Evolutionary conservation across 768 basidiomycete species (phyloP).

Genomic region (Tubosaeta brunneosetosa): DNA sequence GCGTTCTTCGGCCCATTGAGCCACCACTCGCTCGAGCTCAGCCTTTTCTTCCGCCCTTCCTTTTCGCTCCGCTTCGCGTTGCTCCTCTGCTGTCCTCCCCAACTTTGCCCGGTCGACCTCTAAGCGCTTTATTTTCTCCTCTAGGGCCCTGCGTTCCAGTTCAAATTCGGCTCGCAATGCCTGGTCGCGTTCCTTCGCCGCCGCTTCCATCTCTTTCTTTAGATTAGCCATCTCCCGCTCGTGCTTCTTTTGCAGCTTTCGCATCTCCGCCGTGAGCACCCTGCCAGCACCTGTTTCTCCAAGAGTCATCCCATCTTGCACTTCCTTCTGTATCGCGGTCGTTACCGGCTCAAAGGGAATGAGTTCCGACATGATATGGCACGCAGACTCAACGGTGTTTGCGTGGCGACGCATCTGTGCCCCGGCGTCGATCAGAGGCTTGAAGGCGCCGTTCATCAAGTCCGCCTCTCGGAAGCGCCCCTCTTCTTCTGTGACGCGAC

Average conservation of each 20-base stretch:
- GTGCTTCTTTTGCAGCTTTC: slow-evolving; percentile 4
- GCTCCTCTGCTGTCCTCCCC: slow-evolving; percentile 1
- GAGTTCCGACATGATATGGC: too few species aligned
- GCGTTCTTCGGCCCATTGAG: neutral
- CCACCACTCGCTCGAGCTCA: neutral
- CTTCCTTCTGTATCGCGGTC: too few species aligned
- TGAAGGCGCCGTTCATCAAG: too few species aligned
- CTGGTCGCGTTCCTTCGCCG: slow-evolving; percentile 21
- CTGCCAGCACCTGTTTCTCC: too few species aligned
- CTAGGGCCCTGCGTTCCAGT: slow-evolving; percentile 1
- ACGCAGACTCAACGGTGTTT: too few species aligned
- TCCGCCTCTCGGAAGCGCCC: too few species aligned
- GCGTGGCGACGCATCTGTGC: too few species aligned
- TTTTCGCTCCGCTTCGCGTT: neutral
- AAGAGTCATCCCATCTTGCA: too few species aligned
- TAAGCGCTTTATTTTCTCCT: slow-evolving; percentile 1
- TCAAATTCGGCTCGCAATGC: slow-evolving; percentile 1
- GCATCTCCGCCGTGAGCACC: too few species aligned
- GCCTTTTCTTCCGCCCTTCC: neutral
- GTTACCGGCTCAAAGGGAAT: too few species aligned
- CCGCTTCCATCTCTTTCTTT: slow-evolving; percentile 38
- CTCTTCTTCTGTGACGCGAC: too few species aligned
- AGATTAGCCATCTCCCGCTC: slow-evolving; percentile 38
- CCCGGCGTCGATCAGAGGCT: too few species aligned
- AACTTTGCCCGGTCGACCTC: slow-evolving; percentile 1